Percentiles rank a stretch among this genome's conserved stretches.
Evolutionary conservation across 2,329 filamentous ascomycete species (phyloP).

Genomic region (Pestalotiopsis sp.): DNA sequence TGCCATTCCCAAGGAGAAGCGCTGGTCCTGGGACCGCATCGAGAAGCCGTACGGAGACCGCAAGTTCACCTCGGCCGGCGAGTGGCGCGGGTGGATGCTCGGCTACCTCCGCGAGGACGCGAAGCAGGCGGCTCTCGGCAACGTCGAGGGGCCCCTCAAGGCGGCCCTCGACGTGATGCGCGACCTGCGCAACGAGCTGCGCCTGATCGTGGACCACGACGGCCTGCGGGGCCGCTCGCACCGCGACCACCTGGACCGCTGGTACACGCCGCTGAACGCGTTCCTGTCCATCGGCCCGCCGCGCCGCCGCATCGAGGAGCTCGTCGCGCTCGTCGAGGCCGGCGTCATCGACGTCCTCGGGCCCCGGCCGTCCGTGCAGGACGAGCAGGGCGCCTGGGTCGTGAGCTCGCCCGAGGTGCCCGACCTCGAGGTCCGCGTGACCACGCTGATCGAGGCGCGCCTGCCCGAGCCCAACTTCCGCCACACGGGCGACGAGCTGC

Average conservation of each 20-base stretch:
- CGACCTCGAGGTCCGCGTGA: slow-evolving; percentile 15
- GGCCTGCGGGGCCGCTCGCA: slow-evolving; percentile 18
- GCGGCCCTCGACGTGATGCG: slow-evolving; percentile 21
- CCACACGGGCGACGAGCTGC: slow-evolving; percentile 18
- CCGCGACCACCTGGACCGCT: slow-evolving; percentile 18
- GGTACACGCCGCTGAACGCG: slow-evolving; percentile 22
- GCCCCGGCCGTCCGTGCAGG: slow-evolving; percentile 10
- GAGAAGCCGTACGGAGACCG: too few species aligned
- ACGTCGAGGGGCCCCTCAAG: slow-evolving; percentile 19
- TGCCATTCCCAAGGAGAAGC: too few species aligned
- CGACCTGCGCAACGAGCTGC: slow-evolving; percentile 22
- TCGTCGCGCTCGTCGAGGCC: slow-evolving; percentile 21
- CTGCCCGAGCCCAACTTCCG: slow-evolving; percentile 18
- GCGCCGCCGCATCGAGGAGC: slow-evolving; percentile 19
- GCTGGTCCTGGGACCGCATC: too few species aligned
- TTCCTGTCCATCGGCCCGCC: slow-evolving; percentile 22
- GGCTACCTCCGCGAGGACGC: slow-evolving; percentile 15
- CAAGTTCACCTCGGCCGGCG: too few species aligned
- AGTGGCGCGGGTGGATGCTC: too few species aligned
- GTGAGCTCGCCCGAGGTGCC: too few species aligned
- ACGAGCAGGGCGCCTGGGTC: too few species aligned
- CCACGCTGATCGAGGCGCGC: slow-evolving; percentile 20
- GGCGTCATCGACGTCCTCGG: slow-evolving; percentile 18
- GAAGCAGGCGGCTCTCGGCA: slow-evolving; percentile 16
- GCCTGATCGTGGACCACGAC: slow-evolving; percentile 21